Percentiles rank a stretch among this genome's conserved stretches.
Conservation (phyloP, 2,329 filamentous ascomycete species). For the Ophiostoma quercus region DNA sequence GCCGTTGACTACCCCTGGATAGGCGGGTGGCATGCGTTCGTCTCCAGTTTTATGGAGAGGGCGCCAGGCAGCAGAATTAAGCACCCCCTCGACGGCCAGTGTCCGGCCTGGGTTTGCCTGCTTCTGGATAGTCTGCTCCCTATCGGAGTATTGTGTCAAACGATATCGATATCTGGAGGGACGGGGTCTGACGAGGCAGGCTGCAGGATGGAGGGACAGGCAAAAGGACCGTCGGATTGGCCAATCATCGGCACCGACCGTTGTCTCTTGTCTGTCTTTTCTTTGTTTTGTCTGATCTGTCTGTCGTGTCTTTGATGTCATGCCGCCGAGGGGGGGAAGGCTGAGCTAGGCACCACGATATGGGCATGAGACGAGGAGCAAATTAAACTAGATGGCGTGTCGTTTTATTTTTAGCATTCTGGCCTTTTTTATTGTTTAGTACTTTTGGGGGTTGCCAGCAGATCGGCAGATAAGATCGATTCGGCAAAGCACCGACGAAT, state of each 20-base stretch:
- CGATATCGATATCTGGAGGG: background rate
- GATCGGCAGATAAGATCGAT: background rate
- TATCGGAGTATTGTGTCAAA: background rate
- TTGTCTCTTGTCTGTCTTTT: background rate
- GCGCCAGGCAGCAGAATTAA: background rate
- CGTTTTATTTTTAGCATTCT: background rate
- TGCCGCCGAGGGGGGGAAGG: background rate
- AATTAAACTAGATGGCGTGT: background rate
- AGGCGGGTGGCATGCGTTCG: background rate
- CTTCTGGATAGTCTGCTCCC: background rate
- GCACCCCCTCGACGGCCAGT: background rate
- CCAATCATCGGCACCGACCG: background rate
- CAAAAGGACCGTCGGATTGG: background rate
- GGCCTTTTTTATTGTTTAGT: background rate
- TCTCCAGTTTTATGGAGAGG: background rate
- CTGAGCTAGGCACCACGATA: background rate
- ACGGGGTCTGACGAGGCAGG: background rate
- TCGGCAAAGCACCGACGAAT: background rate
- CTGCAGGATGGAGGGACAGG: background rate
- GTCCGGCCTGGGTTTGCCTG: background rate
- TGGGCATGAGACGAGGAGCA: background rate
- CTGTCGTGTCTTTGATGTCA: background rate
- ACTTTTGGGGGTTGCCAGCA: background rate
- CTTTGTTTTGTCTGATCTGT: background rate
- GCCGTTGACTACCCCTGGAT: background rate